phyloP scores from a whole-genome alignment of 768 basidiomycete species.

The Phlebiopsis gigantea region DNA sequence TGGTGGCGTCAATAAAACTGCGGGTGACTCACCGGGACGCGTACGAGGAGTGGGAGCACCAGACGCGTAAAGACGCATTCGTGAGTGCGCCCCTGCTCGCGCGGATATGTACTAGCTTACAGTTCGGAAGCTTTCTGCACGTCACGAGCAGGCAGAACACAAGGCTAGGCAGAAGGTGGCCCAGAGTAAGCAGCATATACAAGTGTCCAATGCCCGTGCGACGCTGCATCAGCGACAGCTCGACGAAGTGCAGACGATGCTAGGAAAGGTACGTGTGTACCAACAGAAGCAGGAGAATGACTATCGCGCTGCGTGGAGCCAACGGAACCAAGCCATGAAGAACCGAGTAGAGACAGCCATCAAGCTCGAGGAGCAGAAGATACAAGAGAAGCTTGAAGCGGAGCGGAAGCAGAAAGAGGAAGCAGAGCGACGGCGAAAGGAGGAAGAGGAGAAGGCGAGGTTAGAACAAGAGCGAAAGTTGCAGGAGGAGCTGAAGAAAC shows the following conservation, averaged over 20 bases:
- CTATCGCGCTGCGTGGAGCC: slow-evolving; percentile 41
- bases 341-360: slow-evolving; percentile 60
- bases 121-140: slow-evolving; percentile 31
- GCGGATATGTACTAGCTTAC: neutral
- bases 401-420: slow-evolving; percentile 44
- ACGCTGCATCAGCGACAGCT: slow-evolving; percentile 44
- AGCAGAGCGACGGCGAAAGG: slow-evolving; percentile 38
- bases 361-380: slow-evolving; percentile 56
- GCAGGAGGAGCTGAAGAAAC: slow-evolving; percentile 21
- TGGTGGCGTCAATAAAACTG: slow-evolving; percentile 40
- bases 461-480: slow-evolving; percentile 23
- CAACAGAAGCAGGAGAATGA: slow-evolving; percentile 42
- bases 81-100: slow-evolving; percentile 24
- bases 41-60: slow-evolving; percentile 48
- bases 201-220: slow-evolving; percentile 28
- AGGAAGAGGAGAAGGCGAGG: slow-evolving; percentile 23
- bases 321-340: slow-evolving; percentile 40
- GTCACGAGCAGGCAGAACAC: slow-evolving; percentile 24
- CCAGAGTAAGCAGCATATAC: slow-evolving; percentile 16
- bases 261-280: slow-evolving; percentile 38
- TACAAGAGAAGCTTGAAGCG: slow-evolving; percentile 45
- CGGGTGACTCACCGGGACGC: slow-evolving; percentile 39
- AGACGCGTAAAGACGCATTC: slow-evolving; percentile 40
- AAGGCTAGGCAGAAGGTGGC: slow-evolving; percentile 14
- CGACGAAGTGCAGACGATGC: slow-evolving; percentile 41